phyloP scores from a whole-genome alignment of 371 early-diverging fungal genomes.

The Mortierella sp. region DNA sequence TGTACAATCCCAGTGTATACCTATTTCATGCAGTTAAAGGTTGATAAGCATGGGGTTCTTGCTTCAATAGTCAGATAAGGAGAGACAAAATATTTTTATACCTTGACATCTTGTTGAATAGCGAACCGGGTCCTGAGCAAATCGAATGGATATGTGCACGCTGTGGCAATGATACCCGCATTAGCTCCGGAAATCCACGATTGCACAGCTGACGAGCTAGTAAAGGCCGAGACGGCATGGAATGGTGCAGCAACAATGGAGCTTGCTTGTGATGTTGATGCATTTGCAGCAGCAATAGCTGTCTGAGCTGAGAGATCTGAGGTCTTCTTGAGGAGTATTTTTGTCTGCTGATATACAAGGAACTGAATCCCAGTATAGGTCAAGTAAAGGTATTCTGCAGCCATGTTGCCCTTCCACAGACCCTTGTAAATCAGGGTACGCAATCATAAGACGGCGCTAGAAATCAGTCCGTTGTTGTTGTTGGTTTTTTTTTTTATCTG shows the following conservation, averaged over 20 bases:
- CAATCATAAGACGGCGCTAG: background rate
- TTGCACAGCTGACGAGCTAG: conserved; percentile 51
- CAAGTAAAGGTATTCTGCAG: conserved; percentile 92
- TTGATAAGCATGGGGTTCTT: background rate
- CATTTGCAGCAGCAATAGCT: background rate
- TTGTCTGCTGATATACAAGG: conserved; percentile 74
- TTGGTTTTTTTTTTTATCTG: background rate
- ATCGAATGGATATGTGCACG: conserved; percentile 93
- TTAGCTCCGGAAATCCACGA: conserved; percentile 79
- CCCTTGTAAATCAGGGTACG: conserved; percentile 62
- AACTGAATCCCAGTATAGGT: conserved; percentile 93
- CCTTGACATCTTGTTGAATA: conserved; percentile 74
- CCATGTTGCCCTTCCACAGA: conserved; percentile 94
- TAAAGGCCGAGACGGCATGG: conserved; percentile 9
- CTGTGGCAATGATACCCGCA: conserved; percentile 85
- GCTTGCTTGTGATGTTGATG: conserved; percentile 6
- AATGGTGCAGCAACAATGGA: background rate
- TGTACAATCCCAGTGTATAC: conserved; percentile 74
- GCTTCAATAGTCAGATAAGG: too few relatives aligned
- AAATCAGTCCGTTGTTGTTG: background rate
- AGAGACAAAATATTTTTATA: conserved; percentile 10
- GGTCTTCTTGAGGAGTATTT: conserved; percentile 43
- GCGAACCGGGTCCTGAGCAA: conserved; percentile 94
- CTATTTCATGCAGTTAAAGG: conserved; percentile 12
- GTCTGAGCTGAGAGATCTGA: conserved; percentile 15